A percentile compares a stretch with the other conserved stretches of the same genome.
Conservation (phyloP, 441 rosid species). For the Corymbia calophylla region DNA sequence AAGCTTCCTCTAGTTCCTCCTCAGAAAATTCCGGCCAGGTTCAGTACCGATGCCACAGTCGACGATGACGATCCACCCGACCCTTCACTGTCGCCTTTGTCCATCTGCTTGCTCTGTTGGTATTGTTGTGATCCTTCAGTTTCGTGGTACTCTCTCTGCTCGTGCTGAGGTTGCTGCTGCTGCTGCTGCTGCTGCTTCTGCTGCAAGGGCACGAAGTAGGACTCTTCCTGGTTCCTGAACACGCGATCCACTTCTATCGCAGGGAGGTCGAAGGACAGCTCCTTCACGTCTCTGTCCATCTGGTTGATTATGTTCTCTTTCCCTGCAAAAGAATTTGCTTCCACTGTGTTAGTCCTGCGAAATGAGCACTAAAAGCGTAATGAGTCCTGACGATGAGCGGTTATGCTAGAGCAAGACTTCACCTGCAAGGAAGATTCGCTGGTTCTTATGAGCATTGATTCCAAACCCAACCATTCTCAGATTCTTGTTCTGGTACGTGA, state of each 20-base stretch:
- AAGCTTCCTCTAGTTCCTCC: not conserved
- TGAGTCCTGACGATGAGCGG: not conserved
- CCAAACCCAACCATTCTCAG: constrained; percentile 27
- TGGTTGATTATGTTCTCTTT: constrained; percentile 30
- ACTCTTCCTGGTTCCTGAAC: constrained; percentile 34
- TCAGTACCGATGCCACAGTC: not conserved
- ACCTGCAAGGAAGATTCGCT: constrained; percentile 60
- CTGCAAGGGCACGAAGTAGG: constrained; percentile 23
- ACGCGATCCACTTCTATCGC: constrained; percentile 25
- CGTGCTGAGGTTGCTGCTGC: not conserved
- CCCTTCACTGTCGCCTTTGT: not conserved
- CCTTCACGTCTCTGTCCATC: constrained; percentile 25
- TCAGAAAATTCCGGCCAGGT: constrained; percentile 8
- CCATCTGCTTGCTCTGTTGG: rapidly evolving
- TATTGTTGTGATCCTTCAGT: not conserved
- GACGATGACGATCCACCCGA: not conserved
- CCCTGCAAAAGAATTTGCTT: constrained; percentile 14
- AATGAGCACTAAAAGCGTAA: not conserved
- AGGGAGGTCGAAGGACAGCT: constrained; percentile 33
- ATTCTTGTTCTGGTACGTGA: constrained; percentile 19
- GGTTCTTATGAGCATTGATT: constrained; percentile 24
- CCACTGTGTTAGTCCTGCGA: not conserved
- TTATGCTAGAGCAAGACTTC: not conserved
- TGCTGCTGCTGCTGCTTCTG: no score
- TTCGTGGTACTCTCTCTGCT: not conserved